Base-by-base conservation (phyloP, 495 filamentous ascomycete species). In the Podospora didyma region DNA sequence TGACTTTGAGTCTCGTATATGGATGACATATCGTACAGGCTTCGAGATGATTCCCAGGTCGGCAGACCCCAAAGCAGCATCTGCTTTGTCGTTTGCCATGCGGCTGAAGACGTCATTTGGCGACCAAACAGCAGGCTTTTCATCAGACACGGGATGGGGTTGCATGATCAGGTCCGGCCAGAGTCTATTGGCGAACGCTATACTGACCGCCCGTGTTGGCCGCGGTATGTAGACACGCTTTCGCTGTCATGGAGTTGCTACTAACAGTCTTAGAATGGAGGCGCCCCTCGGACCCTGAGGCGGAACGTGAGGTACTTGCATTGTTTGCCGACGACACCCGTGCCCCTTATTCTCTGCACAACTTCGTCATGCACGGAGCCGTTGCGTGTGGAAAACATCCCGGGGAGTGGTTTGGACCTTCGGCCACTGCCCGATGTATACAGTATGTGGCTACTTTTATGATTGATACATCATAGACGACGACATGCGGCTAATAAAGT, bases 111-210 rank as follows among this genome's bases (percentile, higher is more conserved):
- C 79, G 45, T 89, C 92, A 63, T 77, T 97, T 26, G 82, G 84
- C 24, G 90, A 94, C 53, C 80, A 89, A 51, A 31, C 26, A 31
- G 78, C 78, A 22, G 92, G 91, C 19, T 99, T 99, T 74, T 86
- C 90, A 20, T 93, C 89, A 2, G 95, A 99, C 71, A 90, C 89
- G 0, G 94, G 94, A 34, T 99, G 95, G 92, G 95, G 95, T 1
- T 99, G 95, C 65, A 99, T 99, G 95, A 97, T 99, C 61, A 80
- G 95, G 62, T 96, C 93, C 0, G 95, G 94, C 11, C 95, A 99
- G 73, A 89, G 90, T 62, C 76, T 99, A 16, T 75, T 99, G 31
- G 94, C 92, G 35, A 97, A 97, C 68, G 80, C 93, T 4, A 73
- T 97, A 53, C 67, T 79, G 11, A 80, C 87, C 21, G 71, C 92